A percentile compares a stretch with the other conserved stretches of the same genome.
Conservation (phyloP, 2,329 filamentous ascomycete genomes). For the Stemphylium lycopersici region DNA sequence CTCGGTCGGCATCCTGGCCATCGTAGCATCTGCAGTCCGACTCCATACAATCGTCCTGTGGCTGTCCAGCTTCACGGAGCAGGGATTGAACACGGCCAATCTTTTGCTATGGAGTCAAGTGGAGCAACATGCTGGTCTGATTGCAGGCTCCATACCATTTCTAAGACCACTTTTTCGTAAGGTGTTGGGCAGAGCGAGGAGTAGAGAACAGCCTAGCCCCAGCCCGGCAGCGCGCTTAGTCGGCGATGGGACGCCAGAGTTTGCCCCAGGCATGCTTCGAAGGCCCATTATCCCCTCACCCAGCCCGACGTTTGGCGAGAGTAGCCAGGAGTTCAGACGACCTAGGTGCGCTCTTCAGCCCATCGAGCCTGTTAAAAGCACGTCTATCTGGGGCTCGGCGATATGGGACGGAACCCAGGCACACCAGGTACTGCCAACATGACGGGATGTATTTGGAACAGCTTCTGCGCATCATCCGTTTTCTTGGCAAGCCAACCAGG, state of each 20-base stretch:
- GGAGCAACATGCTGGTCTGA: constrained; percentile 40
- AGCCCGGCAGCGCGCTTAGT: constrained; percentile 20
- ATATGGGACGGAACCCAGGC: constrained; percentile 24
- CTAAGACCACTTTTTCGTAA: constrained; percentile 34
- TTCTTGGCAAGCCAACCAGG: too few species aligned
- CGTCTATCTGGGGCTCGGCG: constrained; percentile 12
- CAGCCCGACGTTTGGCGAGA: constrained; percentile 22
- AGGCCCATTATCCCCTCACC: constrained; percentile 36
- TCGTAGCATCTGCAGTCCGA: constrained; percentile 39
- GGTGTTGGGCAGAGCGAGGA: constrained; percentile 8
- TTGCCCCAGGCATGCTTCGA: constrained; percentile 13
- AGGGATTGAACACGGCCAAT: constrained; percentile 23
- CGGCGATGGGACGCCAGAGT: constrained; percentile 10
- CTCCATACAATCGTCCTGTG: constrained; percentile 36
- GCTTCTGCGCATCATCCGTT: too few species aligned
- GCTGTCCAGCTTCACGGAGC: constrained; percentile 25
- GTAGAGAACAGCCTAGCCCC: constrained; percentile 20
- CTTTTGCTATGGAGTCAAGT: constrained; percentile 42
- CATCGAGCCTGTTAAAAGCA: constrained; percentile 17
- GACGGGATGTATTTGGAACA: not conserved
- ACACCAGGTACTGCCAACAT: constrained; percentile 11
- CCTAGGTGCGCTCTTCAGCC: constrained; percentile 21
- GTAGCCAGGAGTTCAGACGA: constrained; percentile 21
- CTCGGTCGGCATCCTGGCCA: constrained; percentile 40
- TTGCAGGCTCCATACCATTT: constrained; percentile 42